A percentile compares a stretch with the other conserved stretches of the same genome.
These are phyloP conservation scores for Haplosporangium sp. DNA, from an alignment of 371 early-diverging fungal species.

Conservation along the genomic window DNA sequence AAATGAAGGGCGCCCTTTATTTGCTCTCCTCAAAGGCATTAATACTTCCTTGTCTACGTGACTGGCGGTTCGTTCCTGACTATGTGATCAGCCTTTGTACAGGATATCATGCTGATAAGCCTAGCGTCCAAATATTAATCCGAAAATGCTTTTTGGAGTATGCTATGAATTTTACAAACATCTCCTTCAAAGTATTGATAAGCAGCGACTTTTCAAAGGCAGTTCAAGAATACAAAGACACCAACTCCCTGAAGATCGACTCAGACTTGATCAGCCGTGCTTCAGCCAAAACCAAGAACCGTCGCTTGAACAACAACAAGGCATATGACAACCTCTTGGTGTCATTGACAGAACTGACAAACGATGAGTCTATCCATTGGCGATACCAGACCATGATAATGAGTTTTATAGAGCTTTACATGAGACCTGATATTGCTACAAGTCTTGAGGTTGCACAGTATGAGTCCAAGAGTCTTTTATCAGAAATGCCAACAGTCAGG, in stretches of 20 bases:
- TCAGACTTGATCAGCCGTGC: constrained; percentile 20
- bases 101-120: constrained; percentile 86
- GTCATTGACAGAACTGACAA: constrained; percentile 43
- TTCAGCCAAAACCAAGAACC: constrained; percentile 31
- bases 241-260: constrained; percentile 23
- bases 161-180: constrained; percentile 60
- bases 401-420: constrained; percentile 76
- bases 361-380: constrained; percentile 80
- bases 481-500: constrained; percentile 81
- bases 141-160: constrained; percentile 75
- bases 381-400: constrained; percentile 83
- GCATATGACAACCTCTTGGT: constrained; percentile 37
- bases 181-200: constrained; percentile 57
- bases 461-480: constrained; percentile 67
- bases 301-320: constrained; percentile 42
- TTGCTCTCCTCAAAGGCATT: constrained; percentile 67
- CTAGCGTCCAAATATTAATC: constrained; percentile 78
- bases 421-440: constrained; percentile 69
- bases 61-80: constrained; percentile 73
- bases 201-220: constrained; percentile 36
- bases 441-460: constrained; percentile 68
- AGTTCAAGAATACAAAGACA: constrained; percentile 24
- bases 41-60: constrained; percentile 67
- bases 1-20: constrained; percentile 86
- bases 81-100: constrained; percentile 72